Evolutionary conservation across 73 alveolate species (phyloP).

Genomic region (Stentor coeruleus): DNA sequence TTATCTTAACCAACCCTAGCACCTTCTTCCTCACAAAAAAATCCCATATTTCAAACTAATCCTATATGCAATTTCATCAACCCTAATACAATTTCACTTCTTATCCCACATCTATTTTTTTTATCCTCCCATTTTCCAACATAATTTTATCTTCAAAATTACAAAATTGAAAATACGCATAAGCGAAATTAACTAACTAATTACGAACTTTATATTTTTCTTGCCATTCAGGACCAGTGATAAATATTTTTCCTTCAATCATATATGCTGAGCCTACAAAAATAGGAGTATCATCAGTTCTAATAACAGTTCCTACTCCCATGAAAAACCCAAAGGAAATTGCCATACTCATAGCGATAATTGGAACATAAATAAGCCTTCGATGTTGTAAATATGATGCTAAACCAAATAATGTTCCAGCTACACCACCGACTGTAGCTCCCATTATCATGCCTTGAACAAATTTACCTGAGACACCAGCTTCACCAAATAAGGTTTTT

Average conservation of each 20-base stretch:
- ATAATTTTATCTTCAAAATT: no score
- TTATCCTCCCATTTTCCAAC: no score
- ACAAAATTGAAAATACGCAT: no score
- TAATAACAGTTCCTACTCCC: conserved; percentile 67
- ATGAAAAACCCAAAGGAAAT: conserved; percentile 67
- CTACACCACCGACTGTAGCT: conserved; percentile 56
- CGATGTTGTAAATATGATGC: conserved; percentile 8
- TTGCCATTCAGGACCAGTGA: not conserved
- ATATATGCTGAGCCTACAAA: not conserved
- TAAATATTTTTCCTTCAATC: not conserved
- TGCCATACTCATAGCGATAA: conserved; percentile 51
- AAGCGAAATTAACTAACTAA: not conserved
- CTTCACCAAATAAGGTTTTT: conserved; percentile 47
- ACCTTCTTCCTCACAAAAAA: no score
- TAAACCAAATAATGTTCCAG: conserved; percentile 54
- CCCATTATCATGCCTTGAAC: conserved; percentile 65
- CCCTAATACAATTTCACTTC: no score
- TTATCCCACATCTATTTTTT: no score
- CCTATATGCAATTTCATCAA: no score
- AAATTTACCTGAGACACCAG: conserved; percentile 39
- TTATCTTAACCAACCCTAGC: no score
- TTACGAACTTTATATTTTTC: not conserved
- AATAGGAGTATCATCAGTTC: conserved; percentile 32
- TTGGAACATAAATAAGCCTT: conserved; percentile 40
- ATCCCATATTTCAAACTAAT: no score